phyloP scores from a whole-genome alignment of 1,139 yeast genomes.

The Pichia kudriavzevii region DNA sequence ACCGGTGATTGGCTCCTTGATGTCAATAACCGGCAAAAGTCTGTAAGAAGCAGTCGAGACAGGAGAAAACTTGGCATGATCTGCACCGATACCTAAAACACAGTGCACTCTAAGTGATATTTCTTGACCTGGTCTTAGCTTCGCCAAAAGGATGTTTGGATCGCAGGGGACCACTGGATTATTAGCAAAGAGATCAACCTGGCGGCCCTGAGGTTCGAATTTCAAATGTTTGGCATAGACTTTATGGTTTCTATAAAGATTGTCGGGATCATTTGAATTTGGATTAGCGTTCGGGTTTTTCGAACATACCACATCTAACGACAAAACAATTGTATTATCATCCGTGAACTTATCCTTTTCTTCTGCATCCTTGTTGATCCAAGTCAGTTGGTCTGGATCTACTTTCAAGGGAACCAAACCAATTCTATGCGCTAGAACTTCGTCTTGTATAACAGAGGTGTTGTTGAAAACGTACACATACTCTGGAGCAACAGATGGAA shows the following conservation, averaged over 20 bases:
- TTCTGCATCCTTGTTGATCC: constrained; percentile 64
- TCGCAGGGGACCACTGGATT: constrained; percentile 72
- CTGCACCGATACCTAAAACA: constrained; percentile 83
- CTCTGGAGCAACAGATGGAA: constrained; percentile 93
- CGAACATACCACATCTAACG: constrained; percentile 76
- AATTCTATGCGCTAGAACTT: constrained; percentile 89
- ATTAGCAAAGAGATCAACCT: constrained; percentile 57
- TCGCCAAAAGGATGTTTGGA: constrained; percentile 84
- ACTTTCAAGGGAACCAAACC: constrained; percentile 87
- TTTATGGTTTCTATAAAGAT: constrained; percentile 72
- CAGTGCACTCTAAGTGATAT: constrained; percentile 87
- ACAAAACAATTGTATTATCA: constrained; percentile 79
- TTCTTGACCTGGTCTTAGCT: constrained; percentile 95
- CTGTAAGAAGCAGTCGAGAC: constrained; percentile 97
- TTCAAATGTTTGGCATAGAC: constrained; percentile 85
- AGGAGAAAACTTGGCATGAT: constrained; percentile 96
- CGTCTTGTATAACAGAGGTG: constrained; percentile 95
- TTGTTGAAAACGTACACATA: constrained; percentile 84
- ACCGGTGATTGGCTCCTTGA: constrained; percentile 67
- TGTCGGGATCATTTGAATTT: constrained; percentile 73
- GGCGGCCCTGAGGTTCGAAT: constrained; percentile 89
- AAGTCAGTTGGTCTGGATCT: constrained; percentile 78
- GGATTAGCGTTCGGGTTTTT: constrained; percentile 79
- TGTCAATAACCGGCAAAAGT: constrained; percentile 84
- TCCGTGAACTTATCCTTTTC: constrained; percentile 71